A percentile compares a stretch with the other conserved stretches of the same genome.
Conservation (phyloP, 306 rosid species). For the Citrullus amarus region DNA sequence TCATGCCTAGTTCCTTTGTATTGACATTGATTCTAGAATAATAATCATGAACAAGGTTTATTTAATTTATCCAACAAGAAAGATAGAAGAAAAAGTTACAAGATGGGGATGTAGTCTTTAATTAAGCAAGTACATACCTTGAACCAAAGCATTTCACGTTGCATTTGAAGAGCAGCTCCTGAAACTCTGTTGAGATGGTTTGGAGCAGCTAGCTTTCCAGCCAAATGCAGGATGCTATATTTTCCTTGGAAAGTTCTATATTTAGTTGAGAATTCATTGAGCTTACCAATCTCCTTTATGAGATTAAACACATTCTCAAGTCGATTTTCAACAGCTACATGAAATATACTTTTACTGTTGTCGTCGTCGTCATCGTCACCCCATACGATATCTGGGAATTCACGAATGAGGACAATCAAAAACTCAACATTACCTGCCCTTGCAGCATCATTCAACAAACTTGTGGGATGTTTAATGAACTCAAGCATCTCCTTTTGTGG, state of each 20-base stretch:
- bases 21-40: too few species aligned
- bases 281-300: slow-evolving; percentile 12
- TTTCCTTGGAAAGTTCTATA: background rate
- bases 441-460: slow-evolving; percentile 13
- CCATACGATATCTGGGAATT: slow-evolving; percentile 16
- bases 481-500: background rate
- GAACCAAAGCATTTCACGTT: slow-evolving; percentile 21
- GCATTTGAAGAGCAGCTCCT: slow-evolving; percentile 27
- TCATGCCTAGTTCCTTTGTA: too few species aligned
- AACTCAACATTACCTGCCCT: slow-evolving; percentile 20
- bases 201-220: slow-evolving; percentile 12
- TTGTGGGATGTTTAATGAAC: background rate
- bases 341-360: slow-evolving; percentile 10
- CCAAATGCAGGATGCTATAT: slow-evolving; percentile 16
- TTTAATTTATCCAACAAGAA: too few species aligned
- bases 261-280: slow-evolving; percentile 6
- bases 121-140: slow-evolving; percentile 1
- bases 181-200: slow-evolving; percentile 17
- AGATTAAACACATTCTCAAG: slow-evolving; percentile 15
- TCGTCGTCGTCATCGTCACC: slow-evolving; percentile 18
- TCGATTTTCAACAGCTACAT: slow-evolving; percentile 15
- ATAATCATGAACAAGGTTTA: too few species aligned
- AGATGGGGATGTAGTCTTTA: too few species aligned
- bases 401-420: slow-evolving; percentile 6
- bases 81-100: too few species aligned